These are phyloP conservation scores for Stephania japonica DNA, from an alignment of 164 flowering plant genomes.

Conservation along the genomic window DNA sequence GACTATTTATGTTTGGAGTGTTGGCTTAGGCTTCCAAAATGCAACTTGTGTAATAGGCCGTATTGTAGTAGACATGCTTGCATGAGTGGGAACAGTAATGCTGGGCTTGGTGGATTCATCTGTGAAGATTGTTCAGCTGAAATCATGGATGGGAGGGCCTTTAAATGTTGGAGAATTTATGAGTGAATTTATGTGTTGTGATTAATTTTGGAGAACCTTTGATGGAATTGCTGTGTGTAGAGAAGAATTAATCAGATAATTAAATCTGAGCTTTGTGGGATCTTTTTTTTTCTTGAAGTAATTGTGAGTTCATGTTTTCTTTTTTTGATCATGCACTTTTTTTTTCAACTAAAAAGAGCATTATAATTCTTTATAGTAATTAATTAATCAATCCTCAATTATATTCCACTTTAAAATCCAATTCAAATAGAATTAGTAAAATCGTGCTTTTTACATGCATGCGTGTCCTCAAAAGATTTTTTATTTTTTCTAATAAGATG, in stretches of 20 bases:
- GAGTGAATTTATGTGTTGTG: too few species aligned
- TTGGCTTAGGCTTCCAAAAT: constrained; percentile 71
- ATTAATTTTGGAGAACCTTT: too few species aligned
- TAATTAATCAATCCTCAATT: too few species aligned
- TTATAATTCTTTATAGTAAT: too few species aligned
- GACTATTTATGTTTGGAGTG: constrained; percentile 57
- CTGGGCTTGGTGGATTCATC: constrained; percentile 30
- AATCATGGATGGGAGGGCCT: not conserved
- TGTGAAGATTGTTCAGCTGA: constrained; percentile 31
- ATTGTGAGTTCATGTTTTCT: not conserved
- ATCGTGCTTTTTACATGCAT: too few species aligned
- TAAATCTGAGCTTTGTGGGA: not conserved
- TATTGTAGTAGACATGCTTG: constrained; percentile 42
- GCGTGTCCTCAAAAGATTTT: too few species aligned
- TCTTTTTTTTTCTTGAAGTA: not conserved
- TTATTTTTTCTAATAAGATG: too few species aligned
- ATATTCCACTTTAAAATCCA: too few species aligned
- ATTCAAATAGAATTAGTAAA: too few species aligned
- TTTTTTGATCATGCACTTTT: too few species aligned
- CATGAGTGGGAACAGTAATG: not conserved
- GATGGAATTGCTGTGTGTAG: too few species aligned
- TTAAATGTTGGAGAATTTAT: constrained; percentile 8
- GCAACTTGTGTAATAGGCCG: constrained; percentile 61
- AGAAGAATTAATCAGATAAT: not conserved
- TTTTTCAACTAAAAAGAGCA: too few species aligned